Percentiles rank a stretch among this genome's conserved stretches.
Evolutionary conservation across 257 asterid species (phyloP).

Genomic region (Nicotiana undulata): DNA sequence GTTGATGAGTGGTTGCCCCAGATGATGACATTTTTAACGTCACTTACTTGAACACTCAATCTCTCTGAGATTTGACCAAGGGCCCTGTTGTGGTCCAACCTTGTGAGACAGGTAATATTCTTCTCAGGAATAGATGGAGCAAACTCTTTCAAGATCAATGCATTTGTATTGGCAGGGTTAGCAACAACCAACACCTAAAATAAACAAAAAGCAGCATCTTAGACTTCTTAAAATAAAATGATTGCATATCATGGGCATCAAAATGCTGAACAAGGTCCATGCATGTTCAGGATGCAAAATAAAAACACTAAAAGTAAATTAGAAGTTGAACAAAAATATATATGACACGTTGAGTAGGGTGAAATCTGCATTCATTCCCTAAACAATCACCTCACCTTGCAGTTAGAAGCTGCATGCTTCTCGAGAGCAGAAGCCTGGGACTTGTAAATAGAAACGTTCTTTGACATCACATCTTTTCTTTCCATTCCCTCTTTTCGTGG

Average conservation of each 20-base stretch:
- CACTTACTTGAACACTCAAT: conserved; percentile 69
- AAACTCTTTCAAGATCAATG: conserved; percentile 78
- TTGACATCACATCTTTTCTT: conserved; percentile 93
- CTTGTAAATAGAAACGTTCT: conserved; percentile 90
- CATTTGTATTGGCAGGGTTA: conserved; percentile 95
- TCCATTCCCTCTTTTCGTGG: conserved; percentile 99
- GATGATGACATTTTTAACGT: conserved; percentile 75
- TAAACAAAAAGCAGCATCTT: background rate
- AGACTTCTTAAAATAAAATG: background rate
- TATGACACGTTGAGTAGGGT: background rate
- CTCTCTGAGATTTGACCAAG: conserved; percentile 92
- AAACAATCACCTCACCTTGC: conserved; percentile 47
- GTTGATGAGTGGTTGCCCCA: conserved; percentile 97
- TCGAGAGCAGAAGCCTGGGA: conserved; percentile 94
- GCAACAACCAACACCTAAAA: conserved; percentile 93
- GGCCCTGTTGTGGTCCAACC: conserved; percentile 98
- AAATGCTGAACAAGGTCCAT: background rate
- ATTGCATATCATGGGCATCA: background rate
- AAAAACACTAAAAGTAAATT: no score
- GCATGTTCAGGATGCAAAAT: background rate
- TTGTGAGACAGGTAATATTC: conserved; percentile 79
- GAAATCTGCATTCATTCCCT: no score
- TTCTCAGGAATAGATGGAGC: conserved; percentile 88
- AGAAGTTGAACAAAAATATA: no score
- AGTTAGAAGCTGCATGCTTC: conserved; percentile 80